Percentiles rank a stretch among this genome's conserved stretches.
Conservation (phyloP, 2,329 filamentous ascomycete species). For the Sclerotinia glacialis region DNA sequence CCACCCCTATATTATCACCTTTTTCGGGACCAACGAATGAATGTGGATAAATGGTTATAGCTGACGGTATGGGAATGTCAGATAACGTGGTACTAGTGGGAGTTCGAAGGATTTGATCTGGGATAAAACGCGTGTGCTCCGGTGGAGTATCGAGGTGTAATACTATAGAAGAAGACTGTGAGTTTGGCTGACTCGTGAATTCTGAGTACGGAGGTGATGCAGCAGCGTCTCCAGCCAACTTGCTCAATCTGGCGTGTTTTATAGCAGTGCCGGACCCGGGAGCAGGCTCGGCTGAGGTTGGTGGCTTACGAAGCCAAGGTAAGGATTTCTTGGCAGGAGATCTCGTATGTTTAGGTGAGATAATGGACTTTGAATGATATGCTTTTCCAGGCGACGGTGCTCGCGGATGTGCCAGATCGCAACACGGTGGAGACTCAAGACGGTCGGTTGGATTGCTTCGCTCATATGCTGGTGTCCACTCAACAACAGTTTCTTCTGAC, state of each 20-base stretch:
- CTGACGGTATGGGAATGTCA: background rate
- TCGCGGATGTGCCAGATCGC: conserved; percentile 6
- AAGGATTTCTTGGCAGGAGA: conserved; percentile 29
- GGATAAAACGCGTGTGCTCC: background rate
- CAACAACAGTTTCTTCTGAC: conserved; percentile 30
- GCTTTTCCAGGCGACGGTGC: background rate
- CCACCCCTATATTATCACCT: background rate
- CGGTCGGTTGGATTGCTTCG: background rate
- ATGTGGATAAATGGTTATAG: background rate
- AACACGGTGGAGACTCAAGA: background rate
- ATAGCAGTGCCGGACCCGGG: background rate
- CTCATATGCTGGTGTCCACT: conserved; percentile 30
- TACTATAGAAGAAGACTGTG: conserved; percentile 21
- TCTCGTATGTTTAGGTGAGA: background rate
- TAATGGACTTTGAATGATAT: background rate
- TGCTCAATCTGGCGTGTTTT: background rate
- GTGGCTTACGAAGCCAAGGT: conserved; percentile 35
- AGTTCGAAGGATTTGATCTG: background rate
- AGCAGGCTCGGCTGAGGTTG: conserved; percentile 22
- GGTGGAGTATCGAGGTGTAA: conserved; percentile 22
- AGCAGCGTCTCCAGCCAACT: conserved; percentile 16
- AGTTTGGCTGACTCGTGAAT: conserved; percentile 14
- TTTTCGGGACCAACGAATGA: background rate
- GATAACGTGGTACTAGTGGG: background rate
- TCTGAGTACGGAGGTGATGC: conserved; percentile 19